Conservation (phyloP, 257 asterid genomes). For the Ocimum tenuiflorum region DNA sequence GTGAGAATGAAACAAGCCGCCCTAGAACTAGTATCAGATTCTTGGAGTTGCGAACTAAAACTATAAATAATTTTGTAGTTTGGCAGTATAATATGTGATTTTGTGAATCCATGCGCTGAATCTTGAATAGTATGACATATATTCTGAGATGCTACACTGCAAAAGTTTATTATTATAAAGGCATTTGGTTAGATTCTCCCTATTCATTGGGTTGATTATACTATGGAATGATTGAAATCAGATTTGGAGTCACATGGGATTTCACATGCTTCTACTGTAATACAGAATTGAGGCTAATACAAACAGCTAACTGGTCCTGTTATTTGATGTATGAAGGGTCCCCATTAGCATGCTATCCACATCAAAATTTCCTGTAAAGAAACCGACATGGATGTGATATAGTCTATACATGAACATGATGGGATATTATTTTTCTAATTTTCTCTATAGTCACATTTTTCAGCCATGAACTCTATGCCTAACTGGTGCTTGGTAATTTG, state of each 20-base stretch:
- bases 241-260: conserved; percentile 23
- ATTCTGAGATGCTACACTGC: too few relatives aligned
- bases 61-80: too few relatives aligned
- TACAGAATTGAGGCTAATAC: conserved; percentile 1
- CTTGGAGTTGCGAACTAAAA: too few relatives aligned
- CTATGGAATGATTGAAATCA: background rate
- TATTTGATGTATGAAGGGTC: conserved; percentile 18
- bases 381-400: background rate
- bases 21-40: too few relatives aligned
- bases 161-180: too few relatives aligned
- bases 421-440: background rate
- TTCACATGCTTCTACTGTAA: conserved; percentile 20
- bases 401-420: background rate
- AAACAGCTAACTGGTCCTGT: conserved; percentile 19
- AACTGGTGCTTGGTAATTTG: too few relatives aligned
- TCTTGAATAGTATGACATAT: too few relatives aligned
- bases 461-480: background rate
- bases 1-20: too few relatives aligned
- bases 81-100: too few relatives aligned
- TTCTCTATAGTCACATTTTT: background rate
- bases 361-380: conserved; percentile 4
- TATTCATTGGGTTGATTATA: too few relatives aligned
- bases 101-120: too few relatives aligned
- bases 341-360: conserved; percentile 22
- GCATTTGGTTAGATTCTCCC: too few relatives aligned